Evolutionary conservation across 1,284 basidiomycete genomes (phyloP).

Genomic region (Rhodotorula mucilaginosa): DNA sequence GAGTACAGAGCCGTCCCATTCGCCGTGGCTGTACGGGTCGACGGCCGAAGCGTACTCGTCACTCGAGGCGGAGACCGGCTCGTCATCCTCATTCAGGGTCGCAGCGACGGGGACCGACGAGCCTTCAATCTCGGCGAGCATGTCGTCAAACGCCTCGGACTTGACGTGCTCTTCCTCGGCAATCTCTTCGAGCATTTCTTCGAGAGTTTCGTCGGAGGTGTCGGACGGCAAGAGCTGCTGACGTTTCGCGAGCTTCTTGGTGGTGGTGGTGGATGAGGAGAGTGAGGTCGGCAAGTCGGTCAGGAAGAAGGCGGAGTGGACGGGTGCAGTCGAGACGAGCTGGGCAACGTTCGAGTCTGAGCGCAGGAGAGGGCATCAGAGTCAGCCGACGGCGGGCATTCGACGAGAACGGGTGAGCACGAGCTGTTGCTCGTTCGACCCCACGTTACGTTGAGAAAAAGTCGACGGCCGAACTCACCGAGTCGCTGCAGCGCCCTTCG

Average conservation of each 20-base stretch:
- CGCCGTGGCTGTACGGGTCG: not conserved
- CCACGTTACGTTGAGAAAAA: no score
- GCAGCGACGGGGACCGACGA: not conserved
- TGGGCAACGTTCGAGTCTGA: not conserved
- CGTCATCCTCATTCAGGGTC: not conserved
- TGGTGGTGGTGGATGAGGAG: not conserved
- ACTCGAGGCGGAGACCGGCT: not conserved
- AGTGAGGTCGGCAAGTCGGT: slow-evolving; percentile 17
- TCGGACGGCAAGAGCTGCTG: slow-evolving; percentile 3
- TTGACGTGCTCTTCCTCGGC: slow-evolving; percentile 17
- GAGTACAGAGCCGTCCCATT: slow-evolving; percentile 14
- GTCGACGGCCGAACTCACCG: not conserved
- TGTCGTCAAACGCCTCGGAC: slow-evolving; percentile 16
- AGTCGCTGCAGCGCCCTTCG: no score
- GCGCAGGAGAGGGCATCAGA: not conserved
- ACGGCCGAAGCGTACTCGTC: not conserved
- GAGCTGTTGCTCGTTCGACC: no score
- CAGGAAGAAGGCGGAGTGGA: slow-evolving; percentile 22
- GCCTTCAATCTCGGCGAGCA: slow-evolving; percentile 1
- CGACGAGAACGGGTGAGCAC: no score
- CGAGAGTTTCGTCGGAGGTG: not conserved
- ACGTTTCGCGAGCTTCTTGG: slow-evolving; percentile 7
- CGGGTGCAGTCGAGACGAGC: not conserved
- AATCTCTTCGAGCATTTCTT: slow-evolving; percentile 9
- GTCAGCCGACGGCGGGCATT: no score